Evolutionary conservation across 106 monocot species (phyloP), one percentile per base, ranked within the genome.

Genomic region (Dioscorea dumetorum): DNA sequence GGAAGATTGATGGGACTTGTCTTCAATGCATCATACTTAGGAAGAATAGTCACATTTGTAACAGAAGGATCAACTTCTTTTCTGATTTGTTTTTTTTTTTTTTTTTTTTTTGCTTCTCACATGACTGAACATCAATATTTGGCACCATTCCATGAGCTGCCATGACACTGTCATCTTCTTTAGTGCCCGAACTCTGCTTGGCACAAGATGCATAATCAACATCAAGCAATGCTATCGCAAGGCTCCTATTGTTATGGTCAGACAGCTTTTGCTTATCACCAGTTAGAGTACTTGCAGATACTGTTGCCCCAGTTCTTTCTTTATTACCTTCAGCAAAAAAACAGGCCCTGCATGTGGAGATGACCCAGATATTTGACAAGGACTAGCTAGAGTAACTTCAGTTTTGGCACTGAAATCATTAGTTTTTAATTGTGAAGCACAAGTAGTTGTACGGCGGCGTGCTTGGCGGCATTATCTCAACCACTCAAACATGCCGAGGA

Each of bases 31-130:
- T 48, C 12, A 12, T 23, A 22, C 22, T 59, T 11, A 1, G 59
- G 59, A 59, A 59, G 11, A 62, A 28, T 24, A 20, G 22, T 18
- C 61, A 60, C 58, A 54, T 54, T 54, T 54, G 5, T 8, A 8
- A 54, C 18, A 19, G 54, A 54, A 5, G 15, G 54, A 16, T 54
- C 54, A 54, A 16, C 54, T 12, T 0, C 18, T 54, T 19, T 54
- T 18, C 19, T 14, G 18, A 5, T 14, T 54, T 34, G 19, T 56
- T 73, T n/a, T n/a, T n/a, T n/a, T n/a, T n/a, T n/a, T n/a, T n/a
- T n/a, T n/a, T n/a, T n/a, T n/a, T n/a, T n/a, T n/a, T 79, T 63
- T 68, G 31, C 63, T 32, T 66, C 41, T 68, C 60, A 67, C 17
- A 12, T 9, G 63, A 70, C 49, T 74, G 61, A 67, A 12, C 21